phyloP scores from a whole-genome alignment of 2,329 filamentous ascomycete genomes.

The Cryphonectria radicalis region DNA sequence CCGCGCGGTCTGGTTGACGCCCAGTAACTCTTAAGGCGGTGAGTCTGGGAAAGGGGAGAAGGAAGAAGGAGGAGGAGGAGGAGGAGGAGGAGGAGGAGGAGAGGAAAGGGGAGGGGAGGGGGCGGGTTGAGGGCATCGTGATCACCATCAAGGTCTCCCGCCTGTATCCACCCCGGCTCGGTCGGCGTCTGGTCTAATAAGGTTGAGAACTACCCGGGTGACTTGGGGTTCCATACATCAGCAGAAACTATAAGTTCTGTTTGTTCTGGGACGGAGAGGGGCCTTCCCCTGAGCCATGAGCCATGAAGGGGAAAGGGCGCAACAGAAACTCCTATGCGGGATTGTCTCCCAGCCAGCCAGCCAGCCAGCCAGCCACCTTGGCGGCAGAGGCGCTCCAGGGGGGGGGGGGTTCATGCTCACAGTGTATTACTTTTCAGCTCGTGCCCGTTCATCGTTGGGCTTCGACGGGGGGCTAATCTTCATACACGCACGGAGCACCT shows the following conservation, averaged over 20 bases:
- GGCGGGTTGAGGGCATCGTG: slow-evolving; percentile 1
- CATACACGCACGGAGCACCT: not conserved
- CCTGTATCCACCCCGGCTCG: not conserved
- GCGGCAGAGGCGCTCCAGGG: not conserved
- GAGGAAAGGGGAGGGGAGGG: not conserved
- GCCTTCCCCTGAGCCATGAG: not conserved
- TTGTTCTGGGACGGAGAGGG: not conserved
- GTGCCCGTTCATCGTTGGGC: not conserved
- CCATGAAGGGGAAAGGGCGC: not conserved
- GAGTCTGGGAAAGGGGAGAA: not conserved
- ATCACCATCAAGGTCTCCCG: not conserved
- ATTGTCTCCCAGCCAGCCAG: not conserved
- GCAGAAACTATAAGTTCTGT: not conserved
- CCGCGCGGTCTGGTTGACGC: not conserved
- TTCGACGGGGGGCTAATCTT: not conserved
- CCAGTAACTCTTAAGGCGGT: not conserved
- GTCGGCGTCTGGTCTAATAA: not conserved
- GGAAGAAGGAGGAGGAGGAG: not conserved
- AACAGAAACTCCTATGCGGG: not conserved
- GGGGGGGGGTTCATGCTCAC: not conserved
- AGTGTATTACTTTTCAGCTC: not conserved
- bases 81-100: not conserved
- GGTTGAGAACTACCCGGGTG: not conserved
- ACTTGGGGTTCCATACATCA: not conserved
- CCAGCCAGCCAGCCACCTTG: slow-evolving; percentile 1